These are phyloP conservation scores for Cyclotella choctawhatcheeana DNA, from an alignment of 108 stramenopile genomes.

Conservation along the genomic window DNA sequence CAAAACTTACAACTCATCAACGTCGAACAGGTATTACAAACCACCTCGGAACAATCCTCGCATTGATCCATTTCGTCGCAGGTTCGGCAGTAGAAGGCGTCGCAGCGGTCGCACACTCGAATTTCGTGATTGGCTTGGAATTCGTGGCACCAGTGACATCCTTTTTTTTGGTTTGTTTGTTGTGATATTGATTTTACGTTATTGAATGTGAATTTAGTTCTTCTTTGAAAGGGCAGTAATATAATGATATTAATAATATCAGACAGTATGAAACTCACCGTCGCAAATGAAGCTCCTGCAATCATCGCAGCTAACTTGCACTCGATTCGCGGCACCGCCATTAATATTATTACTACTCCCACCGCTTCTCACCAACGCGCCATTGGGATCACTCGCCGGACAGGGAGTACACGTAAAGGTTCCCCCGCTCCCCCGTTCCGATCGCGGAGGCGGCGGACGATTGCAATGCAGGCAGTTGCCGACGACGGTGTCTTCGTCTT, in stretches of 20 bases:
- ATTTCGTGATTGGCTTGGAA: conserved; percentile 94
- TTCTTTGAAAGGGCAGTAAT: neutral
- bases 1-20: conserved; percentile 93
- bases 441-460: conserved; percentile 44
- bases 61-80: conserved; percentile 96
- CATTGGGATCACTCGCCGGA: conserved; percentile 39
- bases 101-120: conserved; percentile 92
- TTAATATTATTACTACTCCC: conserved; percentile 14
- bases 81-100: conserved; percentile 87
- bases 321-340: conserved; percentile 38
- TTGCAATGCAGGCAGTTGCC: conserved; percentile 55
- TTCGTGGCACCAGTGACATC: conserved; percentile 93
- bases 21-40: conserved; percentile 87
- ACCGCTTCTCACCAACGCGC: conserved; percentile 27
- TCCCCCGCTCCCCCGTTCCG: conserved; percentile 37
- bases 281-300: conserved; percentile 87
- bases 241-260: too few relatives aligned
- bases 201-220: neutral
- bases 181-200: neutral
- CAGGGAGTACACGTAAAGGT: conserved; percentile 11
- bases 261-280: too few relatives aligned
- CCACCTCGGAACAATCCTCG: conserved; percentile 93
- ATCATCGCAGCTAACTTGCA: conserved; percentile 90
- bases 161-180: conserved; percentile 1
- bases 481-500: conserved; percentile 56